Evolutionary conservation across 805 yeast genomes (phyloP), one percentile per base, ranked within the genome.

Genomic region (Wilhelminamyces savonicus): DNA sequence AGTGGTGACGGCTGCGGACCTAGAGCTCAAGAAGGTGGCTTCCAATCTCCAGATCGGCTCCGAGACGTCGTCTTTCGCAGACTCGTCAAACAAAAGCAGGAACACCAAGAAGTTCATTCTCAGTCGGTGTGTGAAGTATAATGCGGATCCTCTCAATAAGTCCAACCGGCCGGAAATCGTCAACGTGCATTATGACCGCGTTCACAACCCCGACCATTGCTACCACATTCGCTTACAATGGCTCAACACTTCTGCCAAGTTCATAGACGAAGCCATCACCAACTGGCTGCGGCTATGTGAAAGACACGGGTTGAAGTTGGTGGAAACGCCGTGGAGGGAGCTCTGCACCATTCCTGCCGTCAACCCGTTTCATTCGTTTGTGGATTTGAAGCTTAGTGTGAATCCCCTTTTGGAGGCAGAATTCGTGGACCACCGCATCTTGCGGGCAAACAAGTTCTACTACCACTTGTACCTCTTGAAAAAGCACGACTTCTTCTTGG

Each of bases 201-300:
- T 88, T 3, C 96, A 87, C 52, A 90, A 88, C 48, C 96, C 97
- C 0, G 90, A 83, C 41, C 95, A 88, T 46, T 88, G 97, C 49
- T 92, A 79, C 60, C 97, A 90, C 48, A 71, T 92, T 19, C 66
- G 95, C 27, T 54, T 90, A 10, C 97, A 92, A 50, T 92, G 99
- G 99, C 59, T 90, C 19, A 85, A 82, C 36, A 78, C 95, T 0
- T 86, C 97, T 0, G 82, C 94, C 2, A 83, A 82, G 48, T 57
- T 59, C 30, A 76, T 85, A 28, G 96, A 87, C 35, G 94, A 87
- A 40, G 64, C 82, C 9, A 66, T 87, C 24, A 76, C 69, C 25
- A 70, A 75, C 27, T 82, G 97, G 84, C 74, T 86, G 0, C 69
- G 95, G 32, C 63, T 80, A 27, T 85, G 95, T 44, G 95, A 86